Base-by-base conservation (phyloP, 805 yeast genomes). In the Saccharomycopsis sp. region DNA sequence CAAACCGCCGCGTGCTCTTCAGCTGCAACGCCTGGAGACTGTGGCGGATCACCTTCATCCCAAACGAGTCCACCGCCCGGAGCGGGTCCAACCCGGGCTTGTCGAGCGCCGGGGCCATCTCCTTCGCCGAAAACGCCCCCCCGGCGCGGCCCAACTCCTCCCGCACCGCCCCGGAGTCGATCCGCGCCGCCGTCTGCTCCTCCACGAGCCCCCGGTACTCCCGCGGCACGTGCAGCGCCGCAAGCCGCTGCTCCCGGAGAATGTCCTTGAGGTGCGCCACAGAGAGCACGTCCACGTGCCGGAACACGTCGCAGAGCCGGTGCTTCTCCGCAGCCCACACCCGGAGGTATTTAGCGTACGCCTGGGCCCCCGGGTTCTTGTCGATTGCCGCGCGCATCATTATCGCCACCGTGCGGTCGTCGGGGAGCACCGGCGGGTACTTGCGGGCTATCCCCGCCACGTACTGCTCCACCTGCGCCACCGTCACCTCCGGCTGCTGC, bases 21-120 rank as follows among this genome's bases (percentile, higher is more conserved):
- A 67, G 60, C 34, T 54, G 24, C 24, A 84, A 68, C 1, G 84
- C 87, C 21, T 82, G 67, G 46, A 91, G 74, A 2, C 92, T 81
- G 64, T 87, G 89, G 68, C 92, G 82, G 59, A 91, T 85, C 15
- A 85, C 85, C 63, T 84, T 85, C 72, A 91, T 78, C 12, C 94
- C 95, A 60, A 83, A 81, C 0, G 96, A 82, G 50, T 83, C 85
- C 7, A 89, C 96, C 1, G 95, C 77, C 52, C 72, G 71, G 53
- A 91, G 75, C 15, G 73, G 73, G 1, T 76, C 83, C 37, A 78
- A 74, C 7, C 73, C 75, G 48, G 80, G 80, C 61, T 85, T 87
- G 1, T 77, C 78, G 14, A 89, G 66, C 0, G 80, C 65, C 16
- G 74, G 76, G 46, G 75, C 68, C 1, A 66, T 54, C 20, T 64